Conservation (phyloP, 176 grass and related monocot genomes). For the Carex parvula region DNA sequence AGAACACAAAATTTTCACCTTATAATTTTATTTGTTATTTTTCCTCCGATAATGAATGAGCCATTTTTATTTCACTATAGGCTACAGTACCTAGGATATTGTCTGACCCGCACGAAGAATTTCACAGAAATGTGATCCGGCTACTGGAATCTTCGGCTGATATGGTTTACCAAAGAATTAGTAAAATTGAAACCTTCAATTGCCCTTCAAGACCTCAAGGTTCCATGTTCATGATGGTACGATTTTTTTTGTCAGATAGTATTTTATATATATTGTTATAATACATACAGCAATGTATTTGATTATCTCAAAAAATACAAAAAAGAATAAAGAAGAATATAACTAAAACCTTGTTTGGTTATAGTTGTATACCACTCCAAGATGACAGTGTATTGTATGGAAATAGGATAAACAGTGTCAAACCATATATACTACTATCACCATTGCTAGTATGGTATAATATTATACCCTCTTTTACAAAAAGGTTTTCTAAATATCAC, state of each 20-base stretch:
- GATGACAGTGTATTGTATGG: not conserved
- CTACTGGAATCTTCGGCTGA: conserved; percentile 62
- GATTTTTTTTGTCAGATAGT: conserved; percentile 7
- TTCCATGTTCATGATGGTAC: conserved; percentile 97
- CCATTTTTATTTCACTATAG: conserved; percentile 29
- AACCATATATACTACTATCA: not conserved
- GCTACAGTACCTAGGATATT: conserved; percentile 64
- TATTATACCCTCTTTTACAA: not conserved
- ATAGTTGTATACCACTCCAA: not conserved
- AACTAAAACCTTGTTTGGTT: not conserved
- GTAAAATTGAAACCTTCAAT: conserved; percentile 52
- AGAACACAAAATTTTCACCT: not conserved
- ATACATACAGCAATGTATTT: not conserved
- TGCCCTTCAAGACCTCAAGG: conserved; percentile 71
- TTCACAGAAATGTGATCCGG: conserved; percentile 45
- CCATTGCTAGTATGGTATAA: not conserved
- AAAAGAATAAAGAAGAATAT: not conserved
- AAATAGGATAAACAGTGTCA: not conserved
- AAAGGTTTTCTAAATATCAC: not conserved
- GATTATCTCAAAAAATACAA: not conserved
- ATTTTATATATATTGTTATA: not conserved
- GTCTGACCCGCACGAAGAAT: conserved; percentile 48
- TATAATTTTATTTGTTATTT: not conserved
- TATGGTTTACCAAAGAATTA: conserved; percentile 44
- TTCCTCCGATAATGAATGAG: not conserved